A percentile compares a stretch with the other conserved stretches of the same genome.
Evolutionary conservation across 2,329 filamentous ascomycete genomes (phyloP).

Genomic region (Pseudogymnoascus sp.): DNA sequence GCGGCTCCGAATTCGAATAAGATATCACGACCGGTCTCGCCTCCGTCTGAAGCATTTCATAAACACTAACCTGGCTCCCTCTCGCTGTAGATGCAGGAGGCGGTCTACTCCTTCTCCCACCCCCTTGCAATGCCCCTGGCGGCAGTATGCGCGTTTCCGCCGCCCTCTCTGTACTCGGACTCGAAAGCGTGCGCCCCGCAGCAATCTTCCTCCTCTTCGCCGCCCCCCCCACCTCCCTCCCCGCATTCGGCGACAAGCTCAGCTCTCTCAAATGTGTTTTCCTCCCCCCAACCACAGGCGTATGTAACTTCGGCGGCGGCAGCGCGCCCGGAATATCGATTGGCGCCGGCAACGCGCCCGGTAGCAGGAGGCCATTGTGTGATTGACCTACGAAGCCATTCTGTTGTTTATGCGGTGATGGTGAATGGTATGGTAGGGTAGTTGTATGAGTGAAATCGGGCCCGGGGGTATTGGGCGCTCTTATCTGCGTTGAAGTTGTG

Average conservation of each 20-base stretch:
- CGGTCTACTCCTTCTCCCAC: too few relatives aligned
- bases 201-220: not conserved
- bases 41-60: not conserved
- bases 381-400: not conserved
- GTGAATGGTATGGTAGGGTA: not conserved
- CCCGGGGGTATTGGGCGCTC: not conserved
- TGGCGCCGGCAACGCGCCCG: not conserved
- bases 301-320: not conserved
- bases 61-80: not conserved
- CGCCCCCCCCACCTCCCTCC: not conserved
- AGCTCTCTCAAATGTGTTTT: not conserved
- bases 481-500: not conserved
- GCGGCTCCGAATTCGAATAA: not conserved
- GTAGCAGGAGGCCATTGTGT: not conserved
- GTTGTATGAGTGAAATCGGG: not conserved
- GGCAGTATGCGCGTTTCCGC: constrained; percentile 13
- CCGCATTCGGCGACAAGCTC: not conserved
- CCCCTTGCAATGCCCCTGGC: not conserved
- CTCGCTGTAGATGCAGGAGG: not conserved
- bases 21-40: not conserved
- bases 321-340: not conserved
- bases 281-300: not conserved
- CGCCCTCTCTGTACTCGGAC: not conserved
- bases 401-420: not conserved
- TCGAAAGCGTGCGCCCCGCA: not conserved